A percentile compares a stretch with the other conserved stretches of the same genome.
These are phyloP conservation scores for Juncus inflexus DNA, from an alignment of 176 grass and related monocot genomes.

Conservation along the genomic window DNA sequence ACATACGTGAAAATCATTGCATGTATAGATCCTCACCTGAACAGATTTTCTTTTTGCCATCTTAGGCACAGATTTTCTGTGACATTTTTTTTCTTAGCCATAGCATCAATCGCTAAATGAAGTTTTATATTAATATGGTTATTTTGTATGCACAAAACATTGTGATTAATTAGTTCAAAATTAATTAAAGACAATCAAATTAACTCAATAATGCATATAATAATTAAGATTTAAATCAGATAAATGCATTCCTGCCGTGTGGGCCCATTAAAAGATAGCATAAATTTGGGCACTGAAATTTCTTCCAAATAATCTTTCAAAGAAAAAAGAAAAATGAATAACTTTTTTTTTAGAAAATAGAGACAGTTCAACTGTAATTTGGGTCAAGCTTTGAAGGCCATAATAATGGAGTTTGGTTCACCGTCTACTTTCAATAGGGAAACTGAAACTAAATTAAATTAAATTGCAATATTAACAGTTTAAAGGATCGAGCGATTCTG, in stretches of 20 bases:
- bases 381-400: background rate
- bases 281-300: background rate
- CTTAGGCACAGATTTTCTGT: too few relatives aligned
- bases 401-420: conserved; percentile 10
- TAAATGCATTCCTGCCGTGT: background rate
- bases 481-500: background rate
- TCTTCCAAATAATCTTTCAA: background rate
- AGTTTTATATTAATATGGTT: too few relatives aligned
- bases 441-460: background rate
- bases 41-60: background rate
- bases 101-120: too few relatives aligned
- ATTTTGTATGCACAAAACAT: too few relatives aligned
- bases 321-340: background rate
- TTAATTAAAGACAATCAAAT: too few relatives aligned
- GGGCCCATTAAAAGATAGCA: background rate
- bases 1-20: background rate
- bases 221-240: too few relatives aligned
- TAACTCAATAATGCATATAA: too few relatives aligned
- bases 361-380: conserved; percentile 16
- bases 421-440: conserved; percentile 6
- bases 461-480: conserved; percentile 21
- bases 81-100: too few relatives aligned
- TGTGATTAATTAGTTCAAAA: too few relatives aligned
- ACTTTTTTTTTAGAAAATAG: background rate
- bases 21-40: conserved; percentile 4